Conservation (phyloP, 2,329 filamentous ascomycete genomes). For the Epichloe elymi region DNA sequence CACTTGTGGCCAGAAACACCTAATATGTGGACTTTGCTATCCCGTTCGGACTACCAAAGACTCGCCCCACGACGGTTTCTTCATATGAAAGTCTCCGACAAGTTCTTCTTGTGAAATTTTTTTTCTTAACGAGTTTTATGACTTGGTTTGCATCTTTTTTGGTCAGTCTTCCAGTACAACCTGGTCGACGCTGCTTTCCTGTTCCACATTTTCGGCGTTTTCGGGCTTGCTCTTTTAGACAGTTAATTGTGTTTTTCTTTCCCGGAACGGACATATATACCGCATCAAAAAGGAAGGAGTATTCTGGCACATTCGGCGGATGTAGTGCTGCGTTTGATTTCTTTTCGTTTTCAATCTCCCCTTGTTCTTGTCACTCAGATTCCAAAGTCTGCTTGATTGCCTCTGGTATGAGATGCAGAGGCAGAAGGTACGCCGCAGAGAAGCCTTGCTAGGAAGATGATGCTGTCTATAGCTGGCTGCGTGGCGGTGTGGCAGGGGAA, state of each 20-base stretch:
- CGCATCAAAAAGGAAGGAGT: conserved; percentile 2
- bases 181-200: neutral
- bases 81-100: neutral
- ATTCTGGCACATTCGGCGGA: conserved; percentile 5
- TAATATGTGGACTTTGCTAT: neutral
- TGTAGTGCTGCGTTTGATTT: conserved; percentile 1
- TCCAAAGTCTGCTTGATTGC: neutral
- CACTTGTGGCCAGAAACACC: neutral
- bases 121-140: conserved; percentile 8
- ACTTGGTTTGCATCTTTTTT: conserved; percentile 5
- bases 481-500: neutral
- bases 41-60: neutral
- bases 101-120: neutral
- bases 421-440: neutral
- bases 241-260: conserved; percentile 1
- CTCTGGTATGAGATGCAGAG: neutral
- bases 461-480: neutral
- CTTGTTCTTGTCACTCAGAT: neutral
- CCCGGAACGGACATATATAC: neutral
- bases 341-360: neutral
- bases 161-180: conserved; percentile 1
- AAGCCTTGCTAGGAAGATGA: neutral
- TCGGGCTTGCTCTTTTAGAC: conserved; percentile 7
- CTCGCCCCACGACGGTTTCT: neutral
- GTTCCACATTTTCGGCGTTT: conserved; percentile 11